Base-by-base conservation (phyloP, 1,284 basidiomycete species). In the Mycena citricolor region DNA sequence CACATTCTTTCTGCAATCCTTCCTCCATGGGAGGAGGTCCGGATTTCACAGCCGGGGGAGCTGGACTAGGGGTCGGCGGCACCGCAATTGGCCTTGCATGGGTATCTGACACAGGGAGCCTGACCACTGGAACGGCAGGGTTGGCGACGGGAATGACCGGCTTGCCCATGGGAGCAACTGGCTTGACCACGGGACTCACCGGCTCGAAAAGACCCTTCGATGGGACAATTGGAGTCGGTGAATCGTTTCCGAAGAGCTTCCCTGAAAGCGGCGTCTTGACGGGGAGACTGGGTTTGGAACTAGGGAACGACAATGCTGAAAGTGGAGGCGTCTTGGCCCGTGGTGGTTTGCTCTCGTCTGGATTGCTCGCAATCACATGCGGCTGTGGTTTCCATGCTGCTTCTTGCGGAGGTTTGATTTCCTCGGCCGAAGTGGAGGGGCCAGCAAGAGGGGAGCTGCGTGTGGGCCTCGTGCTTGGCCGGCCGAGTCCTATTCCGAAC, bases 391-490 rank as follows among this genome's bases (percentile, higher is more conserved):
- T n/a, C n/a, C n/a, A n/a, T n/a, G n/a, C n/a, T n/a, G 51, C 26
- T 34, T 52, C 48, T 8, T 31, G 10, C n/a, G 14, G 13, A 39
- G 16, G 5, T 20, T 35, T 30, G 5, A 37, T 31, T 16, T 24
- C 32, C 14, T 34, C n/a, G 6, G n/a, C 28, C 24, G 26, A 4
- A n/a, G n/a, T n/a, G 81, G 69, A 7, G 69, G 62, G 39, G 59
- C 73, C n/a, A 5, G 81, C 77, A 36, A 84, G 63, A 2, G 82
- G 81, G 8, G 82, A 84, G 49, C 81, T 83, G 31, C 78, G 75
- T 6, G 71, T 60, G 0, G 81, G 83, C 8, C 77, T 73, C 12
- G 78, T 82, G 40, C 69, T 79, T 10, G 74, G 73, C 35, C 77
- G 68, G 32, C 75, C 73, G 28, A 71, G 58, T 20, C 71, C 71